These are phyloP conservation scores for Musa acuminata DNA, from an alignment of 176 grass and related monocot genomes.

Conservation along the genomic window DNA sequence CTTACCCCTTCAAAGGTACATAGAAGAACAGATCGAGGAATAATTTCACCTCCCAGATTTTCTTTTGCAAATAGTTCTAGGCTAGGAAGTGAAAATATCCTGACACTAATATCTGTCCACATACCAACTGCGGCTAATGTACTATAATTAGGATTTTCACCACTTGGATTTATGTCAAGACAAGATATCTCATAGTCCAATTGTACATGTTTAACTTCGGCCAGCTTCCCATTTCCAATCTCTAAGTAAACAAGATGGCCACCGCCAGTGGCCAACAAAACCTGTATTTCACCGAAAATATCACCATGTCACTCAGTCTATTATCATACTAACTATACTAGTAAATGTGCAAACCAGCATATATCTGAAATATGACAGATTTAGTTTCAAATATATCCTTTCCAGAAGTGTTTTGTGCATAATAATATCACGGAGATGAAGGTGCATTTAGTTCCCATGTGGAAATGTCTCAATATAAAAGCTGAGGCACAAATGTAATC, in stretches of 20 bases:
- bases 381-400: not conserved
- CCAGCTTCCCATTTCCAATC: conserved; percentile 64
- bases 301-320: not conserved
- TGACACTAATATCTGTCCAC: conserved; percentile 99
- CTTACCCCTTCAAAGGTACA: conserved; percentile 95
- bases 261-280: conserved; percentile 84
- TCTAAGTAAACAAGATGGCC: conserved; percentile 98
- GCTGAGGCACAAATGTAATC: not conserved
- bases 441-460: too few species aligned
- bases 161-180: conserved; percentile 76
- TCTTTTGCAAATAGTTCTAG: conserved; percentile 76
- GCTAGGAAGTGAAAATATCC: conserved; percentile 84
- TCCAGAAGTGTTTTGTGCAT: not conserved
- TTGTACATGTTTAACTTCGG: conserved; percentile 77
- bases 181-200: conserved; percentile 94
- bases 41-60: conserved; percentile 90
- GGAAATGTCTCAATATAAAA: not conserved
- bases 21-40: conserved; percentile 88
- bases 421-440: too few species aligned
- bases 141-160: conserved; percentile 51
- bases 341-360: not conserved
- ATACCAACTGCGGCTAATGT: conserved; percentile 87
- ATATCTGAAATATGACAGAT: not conserved
- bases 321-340: not conserved
- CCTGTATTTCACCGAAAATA: conserved; percentile 31